Conservation (phyloP, 2,329 filamentous ascomycete species). For the Aspergillus sp. region DNA sequence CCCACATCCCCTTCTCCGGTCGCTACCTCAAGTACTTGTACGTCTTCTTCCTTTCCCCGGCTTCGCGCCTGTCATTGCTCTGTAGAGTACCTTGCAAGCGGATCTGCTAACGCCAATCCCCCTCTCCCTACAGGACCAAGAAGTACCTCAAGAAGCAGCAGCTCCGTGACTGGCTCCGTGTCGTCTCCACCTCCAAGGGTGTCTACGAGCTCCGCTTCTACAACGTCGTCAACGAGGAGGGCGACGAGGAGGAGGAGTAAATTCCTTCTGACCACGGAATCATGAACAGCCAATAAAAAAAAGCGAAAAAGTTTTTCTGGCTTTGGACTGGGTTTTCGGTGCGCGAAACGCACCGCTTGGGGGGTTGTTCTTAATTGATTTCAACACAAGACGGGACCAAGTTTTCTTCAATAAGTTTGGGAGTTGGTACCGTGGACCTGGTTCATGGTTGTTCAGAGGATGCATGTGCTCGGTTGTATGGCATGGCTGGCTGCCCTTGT, state of each 20-base stretch:
- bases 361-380: background rate
- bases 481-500: background rate
- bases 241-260: constrained; percentile 98
- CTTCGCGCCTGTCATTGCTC: background rate
- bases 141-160: constrained; percentile 99
- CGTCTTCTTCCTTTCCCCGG: constrained; percentile 44
- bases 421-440: constrained; percentile 5
- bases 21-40: constrained; percentile 99
- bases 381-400: constrained; percentile 1
- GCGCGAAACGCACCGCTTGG: background rate
- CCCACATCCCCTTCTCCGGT: constrained; percentile 96
- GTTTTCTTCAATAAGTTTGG: background rate
- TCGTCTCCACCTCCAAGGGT: constrained; percentile 95
- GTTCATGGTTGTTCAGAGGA: constrained; percentile 8
- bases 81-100: background rate
- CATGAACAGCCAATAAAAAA: constrained; percentile 3
- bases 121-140: constrained; percentile 71
- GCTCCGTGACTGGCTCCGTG: constrained; percentile 99
- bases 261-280: constrained; percentile 31
- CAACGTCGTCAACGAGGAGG: constrained; percentile 99
- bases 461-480: constrained; percentile 15
- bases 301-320: background rate
- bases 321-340: background rate
- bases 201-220: constrained; percentile 99
- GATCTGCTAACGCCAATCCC: background rate